Percentiles rank a stretch among this genome's conserved stretches.
Conservation (phyloP, 164 flowering plant species). For the Chimonanthus praecox region DNA sequence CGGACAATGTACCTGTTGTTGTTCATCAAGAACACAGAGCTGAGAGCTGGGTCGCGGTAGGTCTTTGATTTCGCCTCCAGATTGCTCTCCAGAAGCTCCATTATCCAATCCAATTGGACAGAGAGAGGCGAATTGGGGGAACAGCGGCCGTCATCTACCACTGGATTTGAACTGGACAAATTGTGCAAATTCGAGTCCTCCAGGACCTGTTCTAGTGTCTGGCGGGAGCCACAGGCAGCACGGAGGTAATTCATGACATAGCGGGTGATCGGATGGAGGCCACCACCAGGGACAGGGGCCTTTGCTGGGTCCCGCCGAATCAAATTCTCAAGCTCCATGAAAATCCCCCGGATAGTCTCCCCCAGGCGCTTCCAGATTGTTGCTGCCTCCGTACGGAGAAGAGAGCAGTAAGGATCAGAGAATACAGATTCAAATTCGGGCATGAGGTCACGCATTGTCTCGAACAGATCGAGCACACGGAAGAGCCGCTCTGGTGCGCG, state of each 20-base stretch:
- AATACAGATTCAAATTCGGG: slow-evolving; percentile 72
- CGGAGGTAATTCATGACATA: slow-evolving; percentile 93
- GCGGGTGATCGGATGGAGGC: slow-evolving; percentile 83
- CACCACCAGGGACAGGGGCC: slow-evolving; percentile 75
- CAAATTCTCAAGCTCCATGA: slow-evolving; percentile 85
- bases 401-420: slow-evolving; percentile 55
- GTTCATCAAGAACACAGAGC: slow-evolving; percentile 82
- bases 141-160: slow-evolving; percentile 21
- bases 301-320: slow-evolving; percentile 82
- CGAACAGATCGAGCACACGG: slow-evolving; percentile 70
- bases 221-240: slow-evolving; percentile 64
- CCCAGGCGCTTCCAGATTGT: slow-evolving; percentile 74
- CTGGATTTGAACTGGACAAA: neutral
- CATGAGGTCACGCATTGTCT: slow-evolving; percentile 71
- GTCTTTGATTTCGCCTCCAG: slow-evolving; percentile 77
- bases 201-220: slow-evolving; percentile 71
- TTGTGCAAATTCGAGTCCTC: slow-evolving; percentile 25
- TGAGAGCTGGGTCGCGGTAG: slow-evolving; percentile 60
- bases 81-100: slow-evolving; percentile 92
- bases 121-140: slow-evolving; percentile 47
- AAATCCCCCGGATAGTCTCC: slow-evolving; percentile 74
- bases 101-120: slow-evolving; percentile 80
- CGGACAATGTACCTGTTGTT: slow-evolving; percentile 81
- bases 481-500: slow-evolving; percentile 80
- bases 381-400: slow-evolving; percentile 59